phyloP scores from a whole-genome alignment of 108 stramenopile species.

The Skeletonema grethae region DNA sequence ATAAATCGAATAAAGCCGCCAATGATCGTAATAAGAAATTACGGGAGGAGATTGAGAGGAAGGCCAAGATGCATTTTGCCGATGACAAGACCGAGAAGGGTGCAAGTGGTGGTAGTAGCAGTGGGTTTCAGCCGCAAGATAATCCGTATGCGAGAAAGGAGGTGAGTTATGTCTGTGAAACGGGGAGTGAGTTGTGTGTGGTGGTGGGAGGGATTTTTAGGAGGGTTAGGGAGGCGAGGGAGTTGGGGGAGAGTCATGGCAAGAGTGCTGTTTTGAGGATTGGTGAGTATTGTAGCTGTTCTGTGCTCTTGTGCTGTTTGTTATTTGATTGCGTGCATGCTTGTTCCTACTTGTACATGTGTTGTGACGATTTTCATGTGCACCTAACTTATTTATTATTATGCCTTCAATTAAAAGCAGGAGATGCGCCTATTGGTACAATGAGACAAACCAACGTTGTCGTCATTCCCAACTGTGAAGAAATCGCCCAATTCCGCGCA shows the following conservation, averaged over 20 bases:
- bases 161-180: slow-evolving; percentile 80
- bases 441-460: slow-evolving; percentile 78
- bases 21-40: background rate
- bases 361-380: too few species aligned
- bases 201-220: slow-evolving; percentile 75
- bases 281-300: slow-evolving; percentile 20
- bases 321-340: too few species aligned
- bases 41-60: slow-evolving; percentile 3
- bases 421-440: slow-evolving; percentile 34
- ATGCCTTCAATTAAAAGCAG: slow-evolving; percentile 18
- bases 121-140: slow-evolving; percentile 1
- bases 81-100: slow-evolving; percentile 19
- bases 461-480: slow-evolving; percentile 71
- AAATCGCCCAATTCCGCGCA: slow-evolving; percentile 48
- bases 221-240: slow-evolving; percentile 72
- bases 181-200: slow-evolving; percentile 43
- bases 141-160: slow-evolving; percentile 81
- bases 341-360: too few species aligned
- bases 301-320: too few species aligned
- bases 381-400: background rate
- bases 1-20: slow-evolving; percentile 40
- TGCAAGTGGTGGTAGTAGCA: too few species aligned
- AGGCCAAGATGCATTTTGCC: slow-evolving; percentile 27
- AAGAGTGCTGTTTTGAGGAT: slow-evolving; percentile 39
- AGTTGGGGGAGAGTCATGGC: slow-evolving; percentile 70